Base-by-base conservation (phyloP, 2,329 filamentous ascomycete species). In the Sporothrix globosa region DNA sequence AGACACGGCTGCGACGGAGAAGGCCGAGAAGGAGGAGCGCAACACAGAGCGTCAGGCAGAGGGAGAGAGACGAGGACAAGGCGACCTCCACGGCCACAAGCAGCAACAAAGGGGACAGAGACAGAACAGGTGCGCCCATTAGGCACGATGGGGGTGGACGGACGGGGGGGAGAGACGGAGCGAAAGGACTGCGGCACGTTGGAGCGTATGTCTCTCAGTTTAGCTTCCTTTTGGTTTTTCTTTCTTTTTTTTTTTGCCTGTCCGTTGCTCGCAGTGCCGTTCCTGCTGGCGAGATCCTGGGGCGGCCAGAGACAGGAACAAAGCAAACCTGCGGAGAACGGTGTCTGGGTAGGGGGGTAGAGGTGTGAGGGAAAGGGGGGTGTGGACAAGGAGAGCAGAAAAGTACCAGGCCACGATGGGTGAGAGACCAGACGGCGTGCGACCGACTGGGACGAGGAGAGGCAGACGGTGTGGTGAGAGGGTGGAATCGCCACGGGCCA, bases 31-130 rank as follows among this genome's bases (percentile, higher is more conserved):
- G 63, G 63, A 66, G 17, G 46, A 66, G 61, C 44, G 30, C 44
- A 24, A 30, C 44, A 65, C 14, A 11, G 52, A 39, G 53, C 14
- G 41, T 14, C 48, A 54, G 56, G 39, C 21, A 53, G 46, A 63
- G 56, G 56, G 21, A 69, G 41, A 54, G 17, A 54, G 69, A 65
- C 19, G 61, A 56, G 56, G 56, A 60, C 58, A 54, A 68, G 58
- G 63, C 30, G 69, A 71, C 10, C 61, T 50, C 58, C 61, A 67
- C 52, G 63, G 56, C 54, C 69, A 48, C 69, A 68, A 34, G 27
- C 44, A 66, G 44, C 44, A 50, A 19, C 61, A 58, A 58, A 53
- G 67, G 69, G 48, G 44, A 60, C 41, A 53, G 21, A 41, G 30
- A 61, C 65, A 54, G 50, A 6, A 61, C 44, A 48, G 46, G 44